phyloP scores from a whole-genome alignment of 2,329 filamentous ascomycete genomes.

The Bipolaris gigantea region DNA sequence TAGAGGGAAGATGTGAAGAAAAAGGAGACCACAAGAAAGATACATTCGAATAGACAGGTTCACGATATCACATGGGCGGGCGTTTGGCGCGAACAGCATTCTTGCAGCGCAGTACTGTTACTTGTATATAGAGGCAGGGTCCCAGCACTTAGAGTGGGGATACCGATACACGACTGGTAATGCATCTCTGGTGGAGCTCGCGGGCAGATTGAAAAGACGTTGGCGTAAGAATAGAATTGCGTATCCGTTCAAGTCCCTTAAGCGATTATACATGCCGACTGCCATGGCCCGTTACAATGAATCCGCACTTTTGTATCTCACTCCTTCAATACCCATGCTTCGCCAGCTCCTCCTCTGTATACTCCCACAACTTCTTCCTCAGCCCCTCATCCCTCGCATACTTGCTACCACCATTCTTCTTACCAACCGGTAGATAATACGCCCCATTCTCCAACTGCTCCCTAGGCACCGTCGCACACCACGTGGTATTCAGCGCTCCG shows the following conservation, averaged over 20 bases:
- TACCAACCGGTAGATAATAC: slow-evolving; percentile 47
- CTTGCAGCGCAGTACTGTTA: slow-evolving; percentile 1
- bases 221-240: not conserved
- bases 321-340: slow-evolving; percentile 34
- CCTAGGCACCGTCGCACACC: slow-evolving; percentile 44
- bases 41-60: not conserved
- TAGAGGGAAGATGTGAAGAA: not conserved
- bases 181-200: not conserved
- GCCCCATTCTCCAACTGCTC: slow-evolving; percentile 45
- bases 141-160: not conserved
- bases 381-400: slow-evolving; percentile 34
- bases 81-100: slow-evolving; percentile 4
- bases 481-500: slow-evolving; percentile 49
- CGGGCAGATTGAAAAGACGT: not conserved
- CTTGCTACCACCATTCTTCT: slow-evolving; percentile 25
- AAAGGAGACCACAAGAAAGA: not conserved
- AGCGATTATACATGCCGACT: not conserved
- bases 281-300: not conserved
- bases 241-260: not conserved
- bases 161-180: not conserved
- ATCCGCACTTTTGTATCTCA: too few relatives aligned
- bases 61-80: slow-evolving; percentile 5
- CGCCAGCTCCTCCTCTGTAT: slow-evolving; percentile 40
- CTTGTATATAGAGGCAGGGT: not conserved
- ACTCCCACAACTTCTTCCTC: slow-evolving; percentile 45